These are phyloP conservation scores for Serendipita sp. DNA, from an alignment of 768 basidiomycete species.

Conservation along the genomic window DNA sequence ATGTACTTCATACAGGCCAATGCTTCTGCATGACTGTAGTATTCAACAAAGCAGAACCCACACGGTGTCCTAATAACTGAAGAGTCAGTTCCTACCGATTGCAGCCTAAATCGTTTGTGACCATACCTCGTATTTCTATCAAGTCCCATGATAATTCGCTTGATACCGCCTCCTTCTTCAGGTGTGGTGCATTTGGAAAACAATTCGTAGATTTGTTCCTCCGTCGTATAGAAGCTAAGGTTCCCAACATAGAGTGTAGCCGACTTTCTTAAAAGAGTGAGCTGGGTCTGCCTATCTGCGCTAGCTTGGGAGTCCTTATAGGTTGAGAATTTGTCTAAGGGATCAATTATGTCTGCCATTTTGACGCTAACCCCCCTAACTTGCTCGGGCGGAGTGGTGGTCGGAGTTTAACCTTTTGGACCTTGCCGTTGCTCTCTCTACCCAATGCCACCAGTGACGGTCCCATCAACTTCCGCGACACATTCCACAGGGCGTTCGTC, in stretches of 20 bases:
- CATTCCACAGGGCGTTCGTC: slow-evolving; percentile 46
- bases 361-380: not conserved
- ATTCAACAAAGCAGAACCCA: slow-evolving; percentile 93
- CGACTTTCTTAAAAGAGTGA: slow-evolving; percentile 66
- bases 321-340: slow-evolving; percentile 87
- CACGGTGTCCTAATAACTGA: slow-evolving; percentile 54
- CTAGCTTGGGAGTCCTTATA: slow-evolving; percentile 89
- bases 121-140: slow-evolving; percentile 72
- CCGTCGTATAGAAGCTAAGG: slow-evolving; percentile 86
- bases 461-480: not conserved
- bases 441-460: not conserved
- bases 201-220: slow-evolving; percentile 89
- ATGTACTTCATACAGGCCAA: slow-evolving; percentile 85
- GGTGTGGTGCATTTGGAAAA: slow-evolving; percentile 81
- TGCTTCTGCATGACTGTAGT: slow-evolving; percentile 88
- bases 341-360: slow-evolving; percentile 73
- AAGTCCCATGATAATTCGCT: slow-evolving; percentile 88
- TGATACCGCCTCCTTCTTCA: slow-evolving; percentile 78
- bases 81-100: slow-evolving; percentile 1
- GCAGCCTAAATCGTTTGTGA: not conserved
- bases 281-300: slow-evolving; percentile 61
- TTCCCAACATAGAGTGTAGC: slow-evolving; percentile 90
- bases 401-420: not conserved
- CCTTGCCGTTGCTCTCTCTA: not conserved
- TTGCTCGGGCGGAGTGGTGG: not conserved